Evolutionary conservation across 768 basidiomycete species (phyloP).

Genomic region (Dictyophora rubrovolvata): DNA sequence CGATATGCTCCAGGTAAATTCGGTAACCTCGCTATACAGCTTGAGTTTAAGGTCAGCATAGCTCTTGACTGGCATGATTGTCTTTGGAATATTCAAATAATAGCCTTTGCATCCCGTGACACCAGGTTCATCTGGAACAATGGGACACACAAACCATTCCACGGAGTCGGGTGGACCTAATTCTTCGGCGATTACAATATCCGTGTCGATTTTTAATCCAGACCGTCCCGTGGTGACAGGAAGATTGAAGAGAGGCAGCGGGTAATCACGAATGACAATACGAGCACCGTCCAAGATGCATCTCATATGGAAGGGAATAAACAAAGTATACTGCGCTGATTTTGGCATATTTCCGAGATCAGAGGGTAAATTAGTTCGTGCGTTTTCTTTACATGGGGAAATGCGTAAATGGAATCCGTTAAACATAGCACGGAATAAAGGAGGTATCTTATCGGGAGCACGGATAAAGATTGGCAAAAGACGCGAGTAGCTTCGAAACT

Average conservation of each 20-base stretch:
- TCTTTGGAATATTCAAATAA: constrained; percentile 66
- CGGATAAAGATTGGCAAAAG: constrained; percentile 26
- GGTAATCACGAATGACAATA: constrained; percentile 75
- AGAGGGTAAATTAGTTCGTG: constrained; percentile 53
- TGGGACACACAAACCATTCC: constrained; percentile 58
- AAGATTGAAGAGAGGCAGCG: constrained; percentile 72
- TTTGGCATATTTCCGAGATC: constrained; percentile 64
- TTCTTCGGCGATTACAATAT: constrained; percentile 83
- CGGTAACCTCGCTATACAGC: constrained; percentile 57
- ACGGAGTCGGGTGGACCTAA: constrained; percentile 58
- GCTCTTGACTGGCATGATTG: constrained; percentile 91
- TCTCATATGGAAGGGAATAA: constrained; percentile 73
- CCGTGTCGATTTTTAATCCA: constrained; percentile 58
- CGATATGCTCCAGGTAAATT: constrained; percentile 84
- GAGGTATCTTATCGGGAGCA: constrained; percentile 30
- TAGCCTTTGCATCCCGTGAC: constrained; percentile 42
- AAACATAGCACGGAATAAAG: constrained; percentile 61
- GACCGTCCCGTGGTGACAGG: constrained; percentile 36
- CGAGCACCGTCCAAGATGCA: constrained; percentile 54
- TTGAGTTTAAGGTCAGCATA: constrained; percentile 69
- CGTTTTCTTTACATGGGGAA: constrained; percentile 42
- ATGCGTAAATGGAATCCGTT: constrained; percentile 49
- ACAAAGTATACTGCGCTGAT: constrained; percentile 63
- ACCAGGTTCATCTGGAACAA: constrained; percentile 49
- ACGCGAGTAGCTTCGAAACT: constrained; percentile 21